phyloP scores from a whole-genome alignment of 257 asterid genomes.

The Prunella vulgaris region DNA sequence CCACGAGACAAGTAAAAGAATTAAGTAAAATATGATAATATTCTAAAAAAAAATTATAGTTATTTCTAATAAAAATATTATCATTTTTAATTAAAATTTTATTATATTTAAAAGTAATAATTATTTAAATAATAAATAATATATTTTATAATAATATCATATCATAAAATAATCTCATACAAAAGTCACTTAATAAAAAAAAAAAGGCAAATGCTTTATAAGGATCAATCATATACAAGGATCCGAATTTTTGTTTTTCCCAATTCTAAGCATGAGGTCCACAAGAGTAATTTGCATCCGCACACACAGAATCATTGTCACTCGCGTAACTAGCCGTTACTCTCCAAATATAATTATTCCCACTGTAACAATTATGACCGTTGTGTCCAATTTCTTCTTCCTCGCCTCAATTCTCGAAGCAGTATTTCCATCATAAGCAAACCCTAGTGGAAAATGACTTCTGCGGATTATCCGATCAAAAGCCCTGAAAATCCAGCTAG shows the following conservation, averaged over 20 bases:
- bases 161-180: too few relatives aligned
- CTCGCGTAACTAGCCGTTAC: slow-evolving; percentile 27
- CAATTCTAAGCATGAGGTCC: background rate
- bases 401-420: background rate
- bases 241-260: background rate
- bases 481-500: slow-evolving; percentile 24
- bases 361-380: slow-evolving; percentile 25
- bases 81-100: too few relatives aligned
- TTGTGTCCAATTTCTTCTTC: background rate
- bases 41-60: too few relatives aligned
- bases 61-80: too few relatives aligned
- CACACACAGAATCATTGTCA: background rate
- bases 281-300: slow-evolving; percentile 4
- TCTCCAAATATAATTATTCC: background rate
- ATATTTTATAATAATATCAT: too few relatives aligned
- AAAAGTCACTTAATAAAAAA: too few relatives aligned
- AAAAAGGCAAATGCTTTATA: background rate
- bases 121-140: too few relatives aligned
- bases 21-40: too few relatives aligned
- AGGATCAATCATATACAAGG: background rate
- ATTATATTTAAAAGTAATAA: too few relatives aligned
- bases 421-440: background rate
- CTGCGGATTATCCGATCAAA: slow-evolving; percentile 26
- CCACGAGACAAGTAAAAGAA: too few relatives aligned
- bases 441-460: slow-evolving; percentile 28